Evolutionary conservation across 345 rosid genomes (phyloP).

Genomic region (Salix viminalis): DNA sequence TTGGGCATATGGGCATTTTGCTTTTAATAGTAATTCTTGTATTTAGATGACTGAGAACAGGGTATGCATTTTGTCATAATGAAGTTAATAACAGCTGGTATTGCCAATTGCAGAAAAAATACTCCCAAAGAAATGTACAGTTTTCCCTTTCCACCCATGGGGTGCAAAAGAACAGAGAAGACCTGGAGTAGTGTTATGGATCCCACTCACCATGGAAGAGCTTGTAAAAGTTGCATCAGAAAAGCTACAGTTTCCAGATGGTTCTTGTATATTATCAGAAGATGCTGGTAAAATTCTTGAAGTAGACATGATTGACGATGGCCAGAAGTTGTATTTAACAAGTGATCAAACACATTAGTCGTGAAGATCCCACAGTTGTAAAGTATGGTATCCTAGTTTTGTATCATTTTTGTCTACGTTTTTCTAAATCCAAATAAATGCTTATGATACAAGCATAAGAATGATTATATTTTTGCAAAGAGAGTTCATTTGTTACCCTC

Average conservation of each 20-base stretch:
- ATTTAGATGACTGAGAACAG: background rate
- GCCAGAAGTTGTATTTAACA: slow-evolving; percentile 63
- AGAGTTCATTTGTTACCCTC: background rate
- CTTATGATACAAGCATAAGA: background rate
- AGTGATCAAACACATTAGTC: slow-evolving; percentile 26
- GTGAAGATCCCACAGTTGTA: background rate
- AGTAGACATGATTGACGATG: slow-evolving; percentile 61
- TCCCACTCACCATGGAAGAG: slow-evolving; percentile 47
- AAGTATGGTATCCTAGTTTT: background rate
- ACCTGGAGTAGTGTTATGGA: slow-evolving; percentile 68
- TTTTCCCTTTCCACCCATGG: slow-evolving; percentile 68
- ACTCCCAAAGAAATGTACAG: slow-evolving; percentile 56
- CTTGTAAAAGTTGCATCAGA: slow-evolving; percentile 50
- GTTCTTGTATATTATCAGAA: slow-evolving; percentile 51
- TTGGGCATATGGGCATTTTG: background rate
- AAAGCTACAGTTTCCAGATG: slow-evolving; percentile 39
- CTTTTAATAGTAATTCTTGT: background rate
- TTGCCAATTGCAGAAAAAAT: slow-evolving; percentile 35
- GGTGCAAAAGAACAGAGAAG: slow-evolving; percentile 42
- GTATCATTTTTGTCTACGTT: background rate
- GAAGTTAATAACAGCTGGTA: background rate
- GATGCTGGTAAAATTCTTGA: slow-evolving; percentile 68
- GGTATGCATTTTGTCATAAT: background rate
- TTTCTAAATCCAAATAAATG: background rate
- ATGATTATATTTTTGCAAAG: background rate